Percentiles rank a stretch among this genome's conserved stretches.
Conservation (phyloP, 2,329 filamentous ascomycete genomes). For the Aspergillus hortae region DNA sequence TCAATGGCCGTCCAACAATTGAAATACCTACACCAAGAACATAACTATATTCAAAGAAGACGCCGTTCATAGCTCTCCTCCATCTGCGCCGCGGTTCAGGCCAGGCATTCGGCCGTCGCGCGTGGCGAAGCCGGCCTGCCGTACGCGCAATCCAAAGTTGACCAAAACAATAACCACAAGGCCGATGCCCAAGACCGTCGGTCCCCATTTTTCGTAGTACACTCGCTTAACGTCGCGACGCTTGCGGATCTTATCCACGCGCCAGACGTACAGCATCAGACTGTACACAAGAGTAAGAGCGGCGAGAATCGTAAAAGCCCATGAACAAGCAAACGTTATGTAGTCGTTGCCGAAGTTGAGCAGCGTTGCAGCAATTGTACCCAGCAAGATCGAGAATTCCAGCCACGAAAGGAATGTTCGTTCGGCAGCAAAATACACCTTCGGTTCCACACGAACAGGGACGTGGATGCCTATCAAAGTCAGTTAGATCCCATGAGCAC, state of each 20-base stretch:
- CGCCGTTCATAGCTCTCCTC: slow-evolving; percentile 11
- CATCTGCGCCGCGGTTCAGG: slow-evolving; percentile 1
- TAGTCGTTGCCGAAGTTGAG: slow-evolving; percentile 70
- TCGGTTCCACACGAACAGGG: slow-evolving; percentile 91
- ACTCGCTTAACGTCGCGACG: slow-evolving; percentile 69
- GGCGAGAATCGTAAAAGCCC: slow-evolving; percentile 78
- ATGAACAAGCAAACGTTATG: slow-evolving; percentile 65
- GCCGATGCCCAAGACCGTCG: slow-evolving; percentile 69
- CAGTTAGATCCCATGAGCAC: slow-evolving; percentile 1
- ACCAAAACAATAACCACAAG: slow-evolving; percentile 70
- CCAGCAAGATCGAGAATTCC: slow-evolving; percentile 93
- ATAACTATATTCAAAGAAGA: neutral
- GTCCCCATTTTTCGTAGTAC: slow-evolving; percentile 88
- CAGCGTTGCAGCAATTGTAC: slow-evolving; percentile 77
- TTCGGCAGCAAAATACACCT: slow-evolving; percentile 95
- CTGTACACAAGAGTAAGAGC: slow-evolving; percentile 76
- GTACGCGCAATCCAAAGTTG: slow-evolving; percentile 78
- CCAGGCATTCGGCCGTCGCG: slow-evolving; percentile 6
- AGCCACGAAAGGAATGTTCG: slow-evolving; percentile 96
- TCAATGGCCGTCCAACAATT: no score
- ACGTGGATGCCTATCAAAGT: slow-evolving; percentile 75
- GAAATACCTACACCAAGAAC: no score
- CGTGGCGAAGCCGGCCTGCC: slow-evolving; percentile 40
- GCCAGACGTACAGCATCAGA: slow-evolving; percentile 80
- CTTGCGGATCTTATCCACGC: slow-evolving; percentile 78